Base-by-base conservation (phyloP, 441 rosid species). In the Croton laevigatus region DNA sequence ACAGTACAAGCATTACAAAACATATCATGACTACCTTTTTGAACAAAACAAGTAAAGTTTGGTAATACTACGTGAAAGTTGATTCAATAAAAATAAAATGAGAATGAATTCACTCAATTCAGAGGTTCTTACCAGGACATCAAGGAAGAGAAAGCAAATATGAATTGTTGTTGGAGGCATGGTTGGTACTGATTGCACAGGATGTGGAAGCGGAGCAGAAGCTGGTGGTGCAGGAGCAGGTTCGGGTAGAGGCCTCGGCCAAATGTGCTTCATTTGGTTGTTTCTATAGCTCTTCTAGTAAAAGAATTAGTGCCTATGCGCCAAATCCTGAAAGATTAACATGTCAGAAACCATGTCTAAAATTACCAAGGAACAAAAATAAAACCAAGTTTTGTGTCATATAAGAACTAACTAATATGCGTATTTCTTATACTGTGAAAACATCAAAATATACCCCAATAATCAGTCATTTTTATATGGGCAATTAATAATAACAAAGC, bases 281-380 rank as follows among this genome's bases (percentile, higher is more conserved):
- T 89, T 95, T 79, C 97, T 84, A 71, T 92, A 87, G 87, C 93
- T 93, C 86, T 96, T 93, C 98, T 97, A 93, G 77, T 76, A 93
- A 75, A 87, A 95, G 85, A 95, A 95, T 76, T 93, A 97, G 76
- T 93, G 97, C 74, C 99, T 84, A 79, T 93, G 98, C 2, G 91
- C 88, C 86, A 95, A 72, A 76, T 93, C 98, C 98, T 94, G 78
- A 27, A 65, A 2, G 37, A 45, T 44, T 66, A 46, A 78, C 48
- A 20, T 17, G 32, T 68, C 38, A 68, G 58, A 52, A 68, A 62
- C 76, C 38, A 17, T 66, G 36, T 59, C 69, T 2, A 48, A 14
- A 70, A 76, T 4, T 66, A 69, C 42, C 72, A 62, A 58, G 58
- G 59, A 70, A 65, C 36, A 70, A 65, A 57, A 8, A n/a, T 59